Conservation (phyloP, 2,329 filamentous ascomycete genomes). For the Calycina herbarum region DNA sequence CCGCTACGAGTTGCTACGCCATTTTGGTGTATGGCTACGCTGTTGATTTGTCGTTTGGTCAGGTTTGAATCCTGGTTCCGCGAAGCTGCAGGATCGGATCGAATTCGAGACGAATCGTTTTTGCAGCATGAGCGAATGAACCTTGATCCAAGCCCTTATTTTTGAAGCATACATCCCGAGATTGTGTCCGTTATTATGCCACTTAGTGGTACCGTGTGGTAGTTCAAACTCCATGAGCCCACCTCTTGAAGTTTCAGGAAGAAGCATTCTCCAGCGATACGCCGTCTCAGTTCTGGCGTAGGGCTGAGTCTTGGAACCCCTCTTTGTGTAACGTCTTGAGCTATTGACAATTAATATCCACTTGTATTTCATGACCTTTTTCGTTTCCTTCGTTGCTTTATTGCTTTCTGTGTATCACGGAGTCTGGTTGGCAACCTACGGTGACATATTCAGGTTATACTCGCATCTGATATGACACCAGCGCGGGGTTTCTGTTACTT, state of each 20-base stretch:
- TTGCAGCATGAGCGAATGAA: background rate
- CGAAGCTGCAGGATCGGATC: background rate
- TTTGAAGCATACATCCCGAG: background rate
- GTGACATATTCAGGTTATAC: too few relatives aligned
- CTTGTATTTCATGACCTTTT: background rate
- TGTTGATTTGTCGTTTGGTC: background rate
- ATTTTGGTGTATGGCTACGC: background rate
- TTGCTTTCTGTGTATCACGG: too few relatives aligned
- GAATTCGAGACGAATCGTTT: background rate
- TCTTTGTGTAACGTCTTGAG: background rate
- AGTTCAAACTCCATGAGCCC: too few relatives aligned
- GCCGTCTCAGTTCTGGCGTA: background rate
- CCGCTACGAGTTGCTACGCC: background rate
- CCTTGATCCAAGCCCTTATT: too few relatives aligned
- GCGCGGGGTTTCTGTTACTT: slow-evolving; percentile 1
- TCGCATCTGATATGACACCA: background rate
- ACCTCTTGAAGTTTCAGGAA: too few relatives aligned
- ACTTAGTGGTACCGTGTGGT: background rate
- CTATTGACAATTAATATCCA: background rate
- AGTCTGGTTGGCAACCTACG: too few relatives aligned
- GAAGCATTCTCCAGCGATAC: background rate
- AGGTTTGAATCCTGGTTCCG: background rate
- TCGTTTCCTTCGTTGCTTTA: background rate
- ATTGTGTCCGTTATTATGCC: background rate
- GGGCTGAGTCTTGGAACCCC: background rate